Conservation (phyloP, 352 stramenopile species). For the Peronospora farinosa region DNA sequence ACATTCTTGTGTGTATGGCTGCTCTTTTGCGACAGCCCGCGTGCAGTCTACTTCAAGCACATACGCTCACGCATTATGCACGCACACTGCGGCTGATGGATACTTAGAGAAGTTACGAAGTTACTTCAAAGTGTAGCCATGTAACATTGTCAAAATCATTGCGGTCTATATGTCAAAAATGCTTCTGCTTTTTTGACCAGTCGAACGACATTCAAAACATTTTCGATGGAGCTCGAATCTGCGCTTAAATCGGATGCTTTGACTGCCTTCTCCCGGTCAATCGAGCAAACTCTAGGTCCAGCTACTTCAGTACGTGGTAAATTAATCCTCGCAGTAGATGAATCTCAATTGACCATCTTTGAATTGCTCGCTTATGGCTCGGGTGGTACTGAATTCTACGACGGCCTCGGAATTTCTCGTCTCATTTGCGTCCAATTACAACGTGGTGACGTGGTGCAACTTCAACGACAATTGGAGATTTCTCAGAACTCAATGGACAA, state of each 20-base stretch:
- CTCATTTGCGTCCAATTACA: slow-evolving; percentile 43
- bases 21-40: no score
- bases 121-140: no score
- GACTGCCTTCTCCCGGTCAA: slow-evolving; percentile 33
- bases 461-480: slow-evolving; percentile 41
- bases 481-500: slow-evolving; percentile 7
- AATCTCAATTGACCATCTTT: slow-evolving; percentile 49
- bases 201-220: no score
- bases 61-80: no score
- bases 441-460: slow-evolving; percentile 17
- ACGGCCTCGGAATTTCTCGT: slow-evolving; percentile 38
- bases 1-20: no score
- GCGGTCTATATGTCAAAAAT: no score
- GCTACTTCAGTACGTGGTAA: slow-evolving; percentile 3
- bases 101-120: no score
- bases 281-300: slow-evolving; percentile 16
- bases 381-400: slow-evolving; percentile 61
- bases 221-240: slow-evolving; percentile 30
- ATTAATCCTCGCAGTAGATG: slow-evolving; percentile 48
- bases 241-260: slow-evolving; percentile 53
- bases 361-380: slow-evolving; percentile 61
- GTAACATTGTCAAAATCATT: no score
- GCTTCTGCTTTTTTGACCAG: no score
- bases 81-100: no score
- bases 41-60: no score